Evolutionary conservation across 257 asterid species (phyloP).

Genomic region (Phtheirospermum japonicum): DNA sequence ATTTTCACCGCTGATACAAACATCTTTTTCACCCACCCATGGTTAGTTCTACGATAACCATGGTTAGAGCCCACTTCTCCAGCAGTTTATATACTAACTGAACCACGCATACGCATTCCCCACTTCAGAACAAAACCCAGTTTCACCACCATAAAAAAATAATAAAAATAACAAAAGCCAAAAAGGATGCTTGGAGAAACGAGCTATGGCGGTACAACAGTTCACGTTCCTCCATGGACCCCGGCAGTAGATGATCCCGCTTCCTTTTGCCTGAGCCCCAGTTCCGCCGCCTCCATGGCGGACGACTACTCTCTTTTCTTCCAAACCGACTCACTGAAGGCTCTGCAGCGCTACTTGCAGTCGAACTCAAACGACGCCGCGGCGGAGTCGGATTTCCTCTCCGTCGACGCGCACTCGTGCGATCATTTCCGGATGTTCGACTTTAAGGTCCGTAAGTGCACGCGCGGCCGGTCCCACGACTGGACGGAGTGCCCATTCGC

Average conservation of each 20-base stretch:
- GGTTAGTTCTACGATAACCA: slow-evolving; percentile 35
- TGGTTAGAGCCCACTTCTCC: slow-evolving; percentile 44
- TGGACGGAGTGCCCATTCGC: slow-evolving; percentile 95
- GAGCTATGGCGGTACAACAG: slow-evolving; percentile 31
- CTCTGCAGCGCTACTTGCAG: slow-evolving; percentile 56
- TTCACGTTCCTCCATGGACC: slow-evolving; percentile 62
- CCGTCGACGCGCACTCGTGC: slow-evolving; percentile 72
- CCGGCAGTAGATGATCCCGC: slow-evolving; percentile 36
- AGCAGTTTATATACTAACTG: slow-evolving; percentile 54
- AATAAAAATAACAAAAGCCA: background rate
- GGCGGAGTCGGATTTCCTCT: slow-evolving; percentile 39
- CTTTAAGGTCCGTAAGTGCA: slow-evolving; percentile 71
- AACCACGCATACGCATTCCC: background rate
- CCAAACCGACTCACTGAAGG: slow-evolving; percentile 36
- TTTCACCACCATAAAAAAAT: background rate
- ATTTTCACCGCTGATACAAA: slow-evolving; percentile 32
- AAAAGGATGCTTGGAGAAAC: slow-evolving; percentile 54
- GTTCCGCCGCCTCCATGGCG: slow-evolving; percentile 28
- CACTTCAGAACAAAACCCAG: slow-evolving; percentile 9
- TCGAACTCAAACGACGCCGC: slow-evolving; percentile 44
- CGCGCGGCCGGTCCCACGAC: slow-evolving; percentile 76
- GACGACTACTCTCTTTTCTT: slow-evolving; percentile 45
- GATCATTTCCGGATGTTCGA: slow-evolving; percentile 85
- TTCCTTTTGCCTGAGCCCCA: slow-evolving; percentile 37
- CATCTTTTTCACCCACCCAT: slow-evolving; percentile 31